Evolutionary conservation across 352 stramenopile genomes (phyloP).

Genomic region (Proteromonas lacertae): DNA sequence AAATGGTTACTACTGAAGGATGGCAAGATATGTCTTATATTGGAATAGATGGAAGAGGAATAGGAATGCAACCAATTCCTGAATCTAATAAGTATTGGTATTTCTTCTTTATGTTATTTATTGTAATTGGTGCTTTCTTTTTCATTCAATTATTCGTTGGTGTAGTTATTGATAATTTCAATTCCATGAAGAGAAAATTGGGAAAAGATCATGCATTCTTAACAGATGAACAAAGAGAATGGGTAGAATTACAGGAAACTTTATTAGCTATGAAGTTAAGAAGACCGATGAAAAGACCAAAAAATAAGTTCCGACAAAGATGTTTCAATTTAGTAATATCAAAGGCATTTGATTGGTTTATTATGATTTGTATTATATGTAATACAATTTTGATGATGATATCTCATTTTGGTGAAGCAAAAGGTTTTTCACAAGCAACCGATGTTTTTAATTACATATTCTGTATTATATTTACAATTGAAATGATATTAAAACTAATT

Average conservation of each 20-base stretch:
- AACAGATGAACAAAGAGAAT: constrained; percentile 42
- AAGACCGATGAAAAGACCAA: too few relatives aligned
- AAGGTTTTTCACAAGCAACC: constrained; percentile 21
- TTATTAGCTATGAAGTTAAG: constrained; percentile 5
- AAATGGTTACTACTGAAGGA: constrained; percentile 36
- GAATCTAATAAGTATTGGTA: too few relatives aligned
- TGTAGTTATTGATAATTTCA: too few relatives aligned
- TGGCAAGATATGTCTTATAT: constrained; percentile 35
- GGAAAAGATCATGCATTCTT: constrained; percentile 18
- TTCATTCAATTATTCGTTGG: constrained; percentile 51
- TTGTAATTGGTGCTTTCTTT: constrained; percentile 50
- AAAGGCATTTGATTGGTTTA: constrained; percentile 52
- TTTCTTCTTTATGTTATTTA: constrained; percentile 41
- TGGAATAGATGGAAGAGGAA: constrained; percentile 20
- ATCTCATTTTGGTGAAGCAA: constrained; percentile 34
- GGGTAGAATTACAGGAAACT: too few relatives aligned
- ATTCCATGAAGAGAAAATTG: constrained; percentile 43
- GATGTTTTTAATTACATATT: too few relatives aligned
- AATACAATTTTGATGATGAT: constrained; percentile 48
- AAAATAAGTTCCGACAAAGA: too few relatives aligned
- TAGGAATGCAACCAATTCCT: too few relatives aligned
- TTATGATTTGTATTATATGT: constrained; percentile 44
- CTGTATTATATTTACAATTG: too few relatives aligned
- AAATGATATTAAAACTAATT: too few relatives aligned
- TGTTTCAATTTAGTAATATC: too few relatives aligned